These are phyloP conservation scores for Talaromyces sp. DNA, from an alignment of 2,329 filamentous ascomycete species.

Conservation along the genomic window DNA sequence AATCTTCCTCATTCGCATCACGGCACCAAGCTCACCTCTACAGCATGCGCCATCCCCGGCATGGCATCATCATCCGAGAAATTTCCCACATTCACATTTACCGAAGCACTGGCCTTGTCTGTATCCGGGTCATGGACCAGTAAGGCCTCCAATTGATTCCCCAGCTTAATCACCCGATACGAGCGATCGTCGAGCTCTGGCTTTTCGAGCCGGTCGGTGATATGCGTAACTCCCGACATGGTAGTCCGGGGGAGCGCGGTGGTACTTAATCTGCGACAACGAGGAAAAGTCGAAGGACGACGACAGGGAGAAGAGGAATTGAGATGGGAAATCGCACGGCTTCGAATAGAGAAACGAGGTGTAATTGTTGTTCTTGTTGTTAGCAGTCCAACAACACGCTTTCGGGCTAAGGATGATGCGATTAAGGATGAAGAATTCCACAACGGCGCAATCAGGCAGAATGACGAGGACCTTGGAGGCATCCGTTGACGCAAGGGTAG, in stretches of 20 bases:
- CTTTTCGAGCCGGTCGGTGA: slow-evolving; percentile 73
- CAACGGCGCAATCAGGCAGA: slow-evolving; percentile 3
- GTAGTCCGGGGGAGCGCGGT: slow-evolving; percentile 15
- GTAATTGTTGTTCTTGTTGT: too few species aligned
- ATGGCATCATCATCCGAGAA: slow-evolving; percentile 89
- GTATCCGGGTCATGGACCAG: slow-evolving; percentile 91
- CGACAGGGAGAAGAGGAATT: not conserved
- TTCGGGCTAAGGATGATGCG: not conserved
- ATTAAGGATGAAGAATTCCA: not conserved
- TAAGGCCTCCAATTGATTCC: slow-evolving; percentile 83
- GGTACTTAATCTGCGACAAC: slow-evolving; percentile 15
- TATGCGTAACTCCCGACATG: slow-evolving; percentile 30
- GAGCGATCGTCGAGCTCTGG: slow-evolving; percentile 78
- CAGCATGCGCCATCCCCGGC: slow-evolving; percentile 91
- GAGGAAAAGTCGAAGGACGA: not conserved
- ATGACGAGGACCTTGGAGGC: slow-evolving; percentile 34
- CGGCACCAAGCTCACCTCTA: slow-evolving; percentile 51
- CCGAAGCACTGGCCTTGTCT: slow-evolving; percentile 91
- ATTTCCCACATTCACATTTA: slow-evolving; percentile 93
- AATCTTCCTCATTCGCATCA: not conserved
- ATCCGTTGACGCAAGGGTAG: slow-evolving; percentile 21
- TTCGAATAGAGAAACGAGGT: not conserved
- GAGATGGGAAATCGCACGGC: not conserved
- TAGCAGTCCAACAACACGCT: too few species aligned
- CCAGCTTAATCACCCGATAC: slow-evolving; percentile 79